Conservation (phyloP, 2,329 filamentous ascomycete species). For the Sporothrix dimorphospora region DNA sequence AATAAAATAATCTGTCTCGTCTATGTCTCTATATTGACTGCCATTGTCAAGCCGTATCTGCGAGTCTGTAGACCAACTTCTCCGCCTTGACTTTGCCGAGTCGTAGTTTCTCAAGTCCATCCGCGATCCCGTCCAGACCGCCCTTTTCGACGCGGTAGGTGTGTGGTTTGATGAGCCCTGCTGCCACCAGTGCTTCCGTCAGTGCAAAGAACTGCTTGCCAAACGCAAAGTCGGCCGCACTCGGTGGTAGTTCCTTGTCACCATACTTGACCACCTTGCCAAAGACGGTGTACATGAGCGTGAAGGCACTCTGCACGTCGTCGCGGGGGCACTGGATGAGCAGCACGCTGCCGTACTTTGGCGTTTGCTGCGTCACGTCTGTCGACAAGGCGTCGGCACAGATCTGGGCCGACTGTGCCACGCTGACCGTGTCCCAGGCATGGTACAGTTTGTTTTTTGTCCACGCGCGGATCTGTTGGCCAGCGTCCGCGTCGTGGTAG, state of each 20-base stretch:
- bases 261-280: constrained; percentile 24
- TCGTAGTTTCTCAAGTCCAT: constrained; percentile 38
- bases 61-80: constrained; percentile 44
- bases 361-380: background rate
- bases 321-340: constrained; percentile 38
- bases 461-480: constrained; percentile 42
- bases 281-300: constrained; percentile 29
- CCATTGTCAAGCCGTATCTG: background rate
- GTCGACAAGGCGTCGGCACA: constrained; percentile 38
- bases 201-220: constrained; percentile 30
- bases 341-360: constrained; percentile 19
- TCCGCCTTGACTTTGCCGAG: constrained; percentile 42
- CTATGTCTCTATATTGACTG: too few relatives aligned
- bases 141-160: constrained; percentile 36
- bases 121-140: constrained; percentile 37
- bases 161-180: constrained; percentile 33
- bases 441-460: constrained; percentile 45
- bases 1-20: too few relatives aligned
- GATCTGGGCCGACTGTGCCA: constrained; percentile 40
- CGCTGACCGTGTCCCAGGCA: constrained; percentile 50
- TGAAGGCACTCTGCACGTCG: constrained; percentile 18
- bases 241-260: background rate
- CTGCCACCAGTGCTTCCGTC: constrained; percentile 38
- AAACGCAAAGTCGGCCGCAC: constrained; percentile 25
- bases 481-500: constrained; percentile 45